These are phyloP conservation scores for Stromatinia cepivora DNA, from an alignment of 2,329 filamentous ascomycete species.

Conservation along the genomic window DNA sequence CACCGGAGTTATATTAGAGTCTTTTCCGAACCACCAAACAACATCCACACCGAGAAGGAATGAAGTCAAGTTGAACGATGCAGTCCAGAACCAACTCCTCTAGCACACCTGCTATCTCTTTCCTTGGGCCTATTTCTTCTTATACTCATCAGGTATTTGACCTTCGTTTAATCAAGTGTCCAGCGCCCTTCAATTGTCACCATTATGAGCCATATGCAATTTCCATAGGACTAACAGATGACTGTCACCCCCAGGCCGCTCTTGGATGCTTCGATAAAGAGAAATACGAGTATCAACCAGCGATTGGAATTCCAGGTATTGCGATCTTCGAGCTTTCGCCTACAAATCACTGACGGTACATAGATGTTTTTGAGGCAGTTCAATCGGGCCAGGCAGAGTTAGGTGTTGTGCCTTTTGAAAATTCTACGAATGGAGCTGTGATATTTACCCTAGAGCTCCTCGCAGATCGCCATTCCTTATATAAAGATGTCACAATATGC, in stretches of 20 bases:
- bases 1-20: neutral
- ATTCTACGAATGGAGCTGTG: slow-evolving; percentile 91
- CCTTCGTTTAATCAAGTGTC: slow-evolving; percentile 28
- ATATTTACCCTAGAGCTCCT: slow-evolving; percentile 87
- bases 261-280: slow-evolving; percentile 50
- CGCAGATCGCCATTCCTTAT: slow-evolving; percentile 66
- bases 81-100: slow-evolving; percentile 18
- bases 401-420: slow-evolving; percentile 92
- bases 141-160: slow-evolving; percentile 66
- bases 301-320: slow-evolving; percentile 30
- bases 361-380: slow-evolving; percentile 78
- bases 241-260: slow-evolving; percentile 49
- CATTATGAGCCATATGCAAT: slow-evolving; percentile 21
- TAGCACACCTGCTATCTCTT: slow-evolving; percentile 48
- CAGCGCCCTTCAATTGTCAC: slow-evolving; percentile 22
- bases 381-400: slow-evolving; percentile 64
- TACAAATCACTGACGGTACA: neutral
- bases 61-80: slow-evolving; percentile 18
- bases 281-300: slow-evolving; percentile 26
- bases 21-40: slow-evolving; percentile 8
- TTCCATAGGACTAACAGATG: slow-evolving; percentile 35
- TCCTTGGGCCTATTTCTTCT: slow-evolving; percentile 63
- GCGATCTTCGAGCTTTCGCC: neutral
- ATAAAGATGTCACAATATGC: slow-evolving; percentile 71
- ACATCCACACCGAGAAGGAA: slow-evolving; percentile 13